A percentile compares a stretch with the other conserved stretches of the same genome.
phyloP scores from a whole-genome alignment of 305 asterid genomes.

The Ajuga reptans region DNA sequence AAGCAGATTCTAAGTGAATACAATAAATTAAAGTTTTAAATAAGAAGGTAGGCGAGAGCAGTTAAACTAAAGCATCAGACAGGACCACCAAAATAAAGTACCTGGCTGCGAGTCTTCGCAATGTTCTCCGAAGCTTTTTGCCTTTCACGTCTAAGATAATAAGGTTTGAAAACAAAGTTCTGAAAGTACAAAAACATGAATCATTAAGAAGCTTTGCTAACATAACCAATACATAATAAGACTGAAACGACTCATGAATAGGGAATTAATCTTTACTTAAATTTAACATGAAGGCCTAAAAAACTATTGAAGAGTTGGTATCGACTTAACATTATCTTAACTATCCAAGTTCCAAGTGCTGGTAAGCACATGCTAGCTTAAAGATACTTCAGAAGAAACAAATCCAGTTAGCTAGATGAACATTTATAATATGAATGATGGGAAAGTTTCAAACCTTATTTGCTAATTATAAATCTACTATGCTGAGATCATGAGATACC shows the following conservation, averaged over 20 bases:
- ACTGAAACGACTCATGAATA: conserved; percentile 1
- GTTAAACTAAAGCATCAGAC: neutral
- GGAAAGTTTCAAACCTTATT: neutral
- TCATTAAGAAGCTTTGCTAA: neutral
- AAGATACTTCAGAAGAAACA: neutral
- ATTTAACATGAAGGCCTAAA: conserved; percentile 1
- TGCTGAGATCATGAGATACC: neutral
- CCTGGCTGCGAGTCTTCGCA: conserved; percentile 66
- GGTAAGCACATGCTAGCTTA: neutral
- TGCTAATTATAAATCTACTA: neutral
- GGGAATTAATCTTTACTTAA: neutral
- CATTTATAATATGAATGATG: neutral
- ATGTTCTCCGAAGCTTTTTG: conserved; percentile 52
- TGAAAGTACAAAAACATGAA: conserved; percentile 36
- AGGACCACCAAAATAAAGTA: conserved; percentile 22
- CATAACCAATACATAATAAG: conserved; percentile 4
- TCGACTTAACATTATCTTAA: neutral
- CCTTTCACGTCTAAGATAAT: conserved; percentile 63
- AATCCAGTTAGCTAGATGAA: neutral
- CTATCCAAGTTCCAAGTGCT: neutral
- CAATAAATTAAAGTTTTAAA: neutral
- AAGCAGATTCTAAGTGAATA: neutral
- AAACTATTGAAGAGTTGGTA: neutral
- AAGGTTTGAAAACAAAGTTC: conserved; percentile 74
- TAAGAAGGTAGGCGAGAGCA: neutral